Evolutionary conservation across 164 flowering plant species (phyloP), one percentile per base, ranked within the genome.

Genomic region (Magnolia kwangsiensis): DNA sequence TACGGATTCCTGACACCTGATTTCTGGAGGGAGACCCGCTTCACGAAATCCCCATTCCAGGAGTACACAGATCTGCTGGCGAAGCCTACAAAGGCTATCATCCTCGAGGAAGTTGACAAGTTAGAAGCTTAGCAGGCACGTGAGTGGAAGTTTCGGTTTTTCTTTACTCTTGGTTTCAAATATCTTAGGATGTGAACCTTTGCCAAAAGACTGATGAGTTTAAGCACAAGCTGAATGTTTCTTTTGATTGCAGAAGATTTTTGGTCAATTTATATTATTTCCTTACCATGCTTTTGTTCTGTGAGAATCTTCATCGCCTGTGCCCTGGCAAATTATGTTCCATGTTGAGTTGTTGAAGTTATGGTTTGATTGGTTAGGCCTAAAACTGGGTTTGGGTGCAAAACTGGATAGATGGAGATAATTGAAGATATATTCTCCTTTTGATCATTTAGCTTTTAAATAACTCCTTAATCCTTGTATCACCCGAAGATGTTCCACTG

Each of bases 1-100:
- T 91, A 91, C 63, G 92, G 90, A 4, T 91, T 89, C 82, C 82
- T 91, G 16, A 91, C 95, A 8, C 95, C 92, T 13, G 96, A 91
- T 55, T 86, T 91, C 75, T 91, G 96, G 96, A 89, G 74, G 81
- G 96, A 90, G 81, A 89, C 92, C 1, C 83, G 89, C 51, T 90
- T 89, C 84, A 76, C 83, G 1, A 92, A 85, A 68, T 91, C 96
- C 7, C 96, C 96, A 19, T 88, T 83, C 89, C 96, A 90, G 79
- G 93, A 91, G 77, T 85, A 81, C 78, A 86, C 90, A 1, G 93
- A 90, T 75, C 75, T 86, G 20, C 73, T 90, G 77, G 80, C 85
- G 1, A 89, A 84, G 74, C 90, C 91, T 9, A 82, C 77, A 13
- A 87, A 87, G 78, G 69, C 79, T 0, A n/a, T 81, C 20, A 58